phyloP scores from a whole-genome alignment of 2,329 filamentous ascomycete species.

The Plectosphaerella sp. region DNA sequence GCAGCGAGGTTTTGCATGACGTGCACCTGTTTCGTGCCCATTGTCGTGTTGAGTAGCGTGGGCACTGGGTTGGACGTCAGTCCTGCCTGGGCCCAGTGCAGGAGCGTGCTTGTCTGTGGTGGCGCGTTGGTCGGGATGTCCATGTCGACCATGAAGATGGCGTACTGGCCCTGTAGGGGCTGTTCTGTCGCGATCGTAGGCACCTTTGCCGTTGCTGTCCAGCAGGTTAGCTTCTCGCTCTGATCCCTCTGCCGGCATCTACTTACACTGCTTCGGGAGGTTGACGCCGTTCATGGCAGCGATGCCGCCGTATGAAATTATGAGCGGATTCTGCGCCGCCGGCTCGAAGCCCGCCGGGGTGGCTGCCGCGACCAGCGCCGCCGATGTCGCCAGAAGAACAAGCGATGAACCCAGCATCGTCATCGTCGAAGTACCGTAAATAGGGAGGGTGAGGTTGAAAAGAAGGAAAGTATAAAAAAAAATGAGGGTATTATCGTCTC shows the following conservation, averaged over 20 bases:
- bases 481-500: neutral
- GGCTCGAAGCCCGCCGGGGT: constrained; percentile 38
- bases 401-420: constrained; percentile 16
- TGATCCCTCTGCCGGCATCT: too few species aligned
- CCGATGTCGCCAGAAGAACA: constrained; percentile 20
- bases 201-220: constrained; percentile 5
- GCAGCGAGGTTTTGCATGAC: constrained; percentile 25
- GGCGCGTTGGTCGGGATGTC: constrained; percentile 35
- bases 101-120: constrained; percentile 33
- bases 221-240: neutral
- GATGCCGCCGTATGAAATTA: constrained; percentile 33
- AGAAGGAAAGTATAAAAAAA: neutral
- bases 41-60: constrained; percentile 20
- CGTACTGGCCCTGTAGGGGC: constrained; percentile 21
- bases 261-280: constrained; percentile 30
- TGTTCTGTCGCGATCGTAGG: constrained; percentile 12
- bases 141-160: constrained; percentile 37
- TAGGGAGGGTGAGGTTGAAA: neutral
- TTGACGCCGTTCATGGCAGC: constrained; percentile 31
- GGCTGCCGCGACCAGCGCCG: constrained; percentile 27
- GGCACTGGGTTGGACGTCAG: constrained; percentile 21
- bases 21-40: constrained; percentile 19
- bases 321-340: constrained; percentile 26
- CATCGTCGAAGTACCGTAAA: neutral
- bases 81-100: constrained; percentile 43